phyloP scores from a whole-genome alignment of 1,284 basidiomycete species.

The Ceratobasidium sp. region DNA sequence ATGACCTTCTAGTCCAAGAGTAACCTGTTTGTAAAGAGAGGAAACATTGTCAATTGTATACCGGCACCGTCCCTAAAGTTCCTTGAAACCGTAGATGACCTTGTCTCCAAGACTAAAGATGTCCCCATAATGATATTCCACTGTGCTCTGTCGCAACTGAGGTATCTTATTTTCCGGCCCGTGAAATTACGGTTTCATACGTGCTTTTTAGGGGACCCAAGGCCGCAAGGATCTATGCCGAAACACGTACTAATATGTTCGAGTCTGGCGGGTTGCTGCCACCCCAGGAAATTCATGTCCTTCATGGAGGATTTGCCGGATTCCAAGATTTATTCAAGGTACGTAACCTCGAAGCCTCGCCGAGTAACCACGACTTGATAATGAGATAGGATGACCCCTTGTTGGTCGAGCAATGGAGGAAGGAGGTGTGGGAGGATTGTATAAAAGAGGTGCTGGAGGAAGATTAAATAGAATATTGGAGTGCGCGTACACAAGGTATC shows the following conservation, averaged over 20 bases:
- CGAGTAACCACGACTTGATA: background rate
- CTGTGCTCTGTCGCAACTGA: conserved; percentile 71
- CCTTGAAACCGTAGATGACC: conserved; percentile 59
- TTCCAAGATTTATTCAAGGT: conserved; percentile 75
- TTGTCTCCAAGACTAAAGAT: conserved; percentile 66
- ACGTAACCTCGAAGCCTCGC: conserved; percentile 31
- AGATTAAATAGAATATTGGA: conserved; percentile 7
- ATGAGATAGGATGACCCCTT: conserved; percentile 62
- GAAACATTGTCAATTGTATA: conserved; percentile 69
- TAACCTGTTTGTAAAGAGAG: conserved; percentile 54
- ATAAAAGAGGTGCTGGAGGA: conserved; percentile 49
- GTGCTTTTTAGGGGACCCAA: conserved; percentile 66
- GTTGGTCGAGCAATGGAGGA: conserved; percentile 76
- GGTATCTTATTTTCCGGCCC: conserved; percentile 54
- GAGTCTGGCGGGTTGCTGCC: conserved; percentile 51
- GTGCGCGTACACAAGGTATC: background rate
- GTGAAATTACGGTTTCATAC: background rate
- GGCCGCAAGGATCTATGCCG: conserved; percentile 74
- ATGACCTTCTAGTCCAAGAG: background rate
- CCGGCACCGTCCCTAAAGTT: conserved; percentile 69
- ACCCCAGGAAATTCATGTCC: conserved; percentile 64
- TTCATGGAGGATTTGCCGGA: conserved; percentile 70
- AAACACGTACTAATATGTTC: conserved; percentile 54
- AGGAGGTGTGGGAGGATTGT: conserved; percentile 48
- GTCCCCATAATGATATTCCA: conserved; percentile 73